Percentiles rank a stretch among this genome's conserved stretches.
Conservation (phyloP, 2,329 filamentous ascomycete genomes). For the Colletotrichum sansevieriae region DNA sequence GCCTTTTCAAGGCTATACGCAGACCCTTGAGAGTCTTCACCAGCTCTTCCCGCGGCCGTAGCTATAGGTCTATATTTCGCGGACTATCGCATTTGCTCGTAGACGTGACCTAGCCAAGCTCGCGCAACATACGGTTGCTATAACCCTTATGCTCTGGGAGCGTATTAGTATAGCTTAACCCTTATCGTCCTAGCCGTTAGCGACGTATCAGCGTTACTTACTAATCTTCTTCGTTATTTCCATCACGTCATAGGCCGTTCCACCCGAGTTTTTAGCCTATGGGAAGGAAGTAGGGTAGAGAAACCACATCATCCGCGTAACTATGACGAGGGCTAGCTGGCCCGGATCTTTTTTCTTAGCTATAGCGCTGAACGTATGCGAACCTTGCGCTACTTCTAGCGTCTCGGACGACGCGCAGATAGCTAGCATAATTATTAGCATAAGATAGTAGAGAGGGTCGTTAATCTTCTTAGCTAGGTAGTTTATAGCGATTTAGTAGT, state of each 20-base stretch:
- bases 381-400: not conserved
- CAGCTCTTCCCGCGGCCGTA: not conserved
- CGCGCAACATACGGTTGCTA: not conserved
- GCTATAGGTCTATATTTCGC: not conserved
- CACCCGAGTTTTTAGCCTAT: not conserved
- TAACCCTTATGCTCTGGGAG: not conserved
- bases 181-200: not conserved
- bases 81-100: not conserved
- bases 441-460: not conserved
- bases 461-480: slow-evolving; percentile 11
- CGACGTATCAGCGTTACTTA: not conserved
- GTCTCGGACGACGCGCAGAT: not conserved
- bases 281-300: slow-evolving; percentile 10
- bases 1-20: not conserved
- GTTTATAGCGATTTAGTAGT: slow-evolving; percentile 7
- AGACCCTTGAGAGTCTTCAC: not conserved
- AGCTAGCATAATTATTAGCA: not conserved
- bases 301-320: slow-evolving; percentile 8
- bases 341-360: not conserved
- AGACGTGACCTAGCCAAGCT: not conserved
- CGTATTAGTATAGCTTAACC: not conserved
- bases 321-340: slow-evolving; percentile 8
- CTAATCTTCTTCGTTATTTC: slow-evolving; percentile 19
- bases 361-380: not conserved
- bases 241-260: slow-evolving; percentile 1